Base-by-base conservation (phyloP, 768 basidiomycete genomes). In the Termitomyces sp. region DNA sequence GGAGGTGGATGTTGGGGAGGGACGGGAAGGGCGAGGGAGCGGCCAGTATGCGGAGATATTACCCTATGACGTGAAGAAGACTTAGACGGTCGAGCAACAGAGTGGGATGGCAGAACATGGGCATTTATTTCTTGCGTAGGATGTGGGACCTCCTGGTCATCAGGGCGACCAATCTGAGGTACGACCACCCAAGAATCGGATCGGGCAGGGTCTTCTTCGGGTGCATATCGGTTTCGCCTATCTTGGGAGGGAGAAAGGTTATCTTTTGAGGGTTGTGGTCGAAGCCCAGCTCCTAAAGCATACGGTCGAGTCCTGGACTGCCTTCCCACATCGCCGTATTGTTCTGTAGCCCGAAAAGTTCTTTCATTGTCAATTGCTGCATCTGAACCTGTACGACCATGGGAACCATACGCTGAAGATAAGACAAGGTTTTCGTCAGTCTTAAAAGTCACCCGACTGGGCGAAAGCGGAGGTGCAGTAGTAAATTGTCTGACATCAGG, bases 361-460 rank as follows among this genome's bases (percentile, higher is more conserved):
- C 69, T 68, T 56, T 84, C 82, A 30, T 78, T 73, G 44, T 84
- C 80, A 40, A 71, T 71, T 37, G 72, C 77, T 21, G 78, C 76
- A 67, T 84, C 83, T 2, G 83, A 83, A 28, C 75, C 76, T 14
- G 79, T 71, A 57, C 78, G 75, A 45, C 66, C 63, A 62, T 81
- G 81, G 17, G 64, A 60, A 58, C 70, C 61, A 50, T 64, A 55
- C 26, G 68, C 60, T 40, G 77, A 67, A 14, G 71, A 68, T 1
- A 68, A 60, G 6, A 75, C 59, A 54, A 65, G 64, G n/a, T 69
- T 68, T 19, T 80, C 78, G 23, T 79, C 77, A 38, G 65, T 57
- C 14, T 65, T 57, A 53, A 78, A 78, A 28, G 68, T 71, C 8
- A 74, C 63, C 43, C 75, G 72, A 60, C 71, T 71, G 37, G 80